Evolutionary conservation across 2,329 filamentous ascomycete species (phyloP).

Genomic region (Coniochaeta sp.): DNA sequence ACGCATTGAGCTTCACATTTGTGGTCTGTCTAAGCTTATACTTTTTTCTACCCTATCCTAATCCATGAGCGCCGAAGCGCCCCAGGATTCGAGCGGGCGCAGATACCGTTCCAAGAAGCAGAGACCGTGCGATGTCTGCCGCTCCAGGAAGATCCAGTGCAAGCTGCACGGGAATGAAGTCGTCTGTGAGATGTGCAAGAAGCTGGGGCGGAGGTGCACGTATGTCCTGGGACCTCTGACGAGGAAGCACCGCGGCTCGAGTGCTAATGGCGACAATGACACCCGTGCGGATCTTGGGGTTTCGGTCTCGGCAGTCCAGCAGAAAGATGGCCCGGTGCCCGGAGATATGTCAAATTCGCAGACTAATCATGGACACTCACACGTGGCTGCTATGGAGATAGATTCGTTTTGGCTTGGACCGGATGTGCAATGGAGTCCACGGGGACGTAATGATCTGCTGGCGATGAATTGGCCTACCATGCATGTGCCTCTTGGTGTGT

Average conservation of each 20-base stretch:
- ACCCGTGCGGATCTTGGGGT: not conserved
- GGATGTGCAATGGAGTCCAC: not conserved
- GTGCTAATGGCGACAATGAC: not conserved
- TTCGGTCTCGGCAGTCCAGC: not conserved
- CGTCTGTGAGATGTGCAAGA: slow-evolving; percentile 12
- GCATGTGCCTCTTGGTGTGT: not conserved
- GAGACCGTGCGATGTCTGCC: slow-evolving; percentile 11
- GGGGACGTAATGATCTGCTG: not conserved
- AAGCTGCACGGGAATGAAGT: slow-evolving; percentile 9
- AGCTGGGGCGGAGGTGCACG: slow-evolving; percentile 3
- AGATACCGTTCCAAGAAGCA: slow-evolving; percentile 14
- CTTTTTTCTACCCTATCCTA: not conserved
- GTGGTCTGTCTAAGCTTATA: not conserved
- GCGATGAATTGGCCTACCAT: not conserved
- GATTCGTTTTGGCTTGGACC: not conserved
- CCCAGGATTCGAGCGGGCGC: slow-evolving; percentile 3
- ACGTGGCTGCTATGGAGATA: not conserved
- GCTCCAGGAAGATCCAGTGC: slow-evolving; percentile 12
- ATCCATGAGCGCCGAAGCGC: not conserved
- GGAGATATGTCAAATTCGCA: not conserved
- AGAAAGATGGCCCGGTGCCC: not conserved
- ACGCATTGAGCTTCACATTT: not conserved
- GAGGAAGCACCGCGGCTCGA: slow-evolving; percentile 11
- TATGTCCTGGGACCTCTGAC: not conserved
- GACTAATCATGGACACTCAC: not conserved